These are phyloP conservation scores for Isatis tinctoria DNA, from an alignment of 345 rosid genomes.

Conservation along the genomic window DNA sequence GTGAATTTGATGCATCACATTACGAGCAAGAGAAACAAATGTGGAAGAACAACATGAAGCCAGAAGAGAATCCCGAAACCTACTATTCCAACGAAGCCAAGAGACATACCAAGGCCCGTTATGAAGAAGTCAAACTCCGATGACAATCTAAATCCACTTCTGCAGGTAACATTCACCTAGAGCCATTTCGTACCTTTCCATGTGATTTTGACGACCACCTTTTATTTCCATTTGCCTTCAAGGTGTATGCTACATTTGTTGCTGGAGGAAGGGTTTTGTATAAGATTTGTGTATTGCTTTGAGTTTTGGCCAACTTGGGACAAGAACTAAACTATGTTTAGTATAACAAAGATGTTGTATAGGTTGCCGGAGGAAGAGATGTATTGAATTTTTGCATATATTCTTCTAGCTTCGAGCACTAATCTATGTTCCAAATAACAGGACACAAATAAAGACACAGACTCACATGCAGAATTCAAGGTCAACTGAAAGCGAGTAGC, in stretches of 20 bases:
- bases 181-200: conserved; percentile 1
- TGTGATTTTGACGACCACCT: not conserved
- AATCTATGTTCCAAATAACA: conserved; percentile 30
- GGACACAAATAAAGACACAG: conserved; percentile 49
- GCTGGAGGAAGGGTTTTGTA: not conserved
- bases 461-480: conserved; percentile 43
- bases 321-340: conserved; percentile 1
- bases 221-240: not conserved
- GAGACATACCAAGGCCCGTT: conserved; percentile 46
- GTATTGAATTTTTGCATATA: not conserved
- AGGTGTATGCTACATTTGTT: not conserved
- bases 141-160: conserved; percentile 68
- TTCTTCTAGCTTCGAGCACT: not conserved
- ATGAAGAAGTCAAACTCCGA: conserved; percentile 56
- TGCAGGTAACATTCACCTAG: conserved; percentile 48
- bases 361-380: not conserved
- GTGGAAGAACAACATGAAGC: conserved; percentile 70
- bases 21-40: conserved; percentile 63
- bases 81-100: conserved; percentile 38
- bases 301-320: not conserved
- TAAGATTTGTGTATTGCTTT: not conserved
- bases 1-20: conserved; percentile 71
- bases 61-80: conserved; percentile 57
- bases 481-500: conserved; percentile 78
- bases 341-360: conserved; percentile 24